phyloP scores from a whole-genome alignment of 78 protist species.

The Dictyostelium firmibasis region DNA sequence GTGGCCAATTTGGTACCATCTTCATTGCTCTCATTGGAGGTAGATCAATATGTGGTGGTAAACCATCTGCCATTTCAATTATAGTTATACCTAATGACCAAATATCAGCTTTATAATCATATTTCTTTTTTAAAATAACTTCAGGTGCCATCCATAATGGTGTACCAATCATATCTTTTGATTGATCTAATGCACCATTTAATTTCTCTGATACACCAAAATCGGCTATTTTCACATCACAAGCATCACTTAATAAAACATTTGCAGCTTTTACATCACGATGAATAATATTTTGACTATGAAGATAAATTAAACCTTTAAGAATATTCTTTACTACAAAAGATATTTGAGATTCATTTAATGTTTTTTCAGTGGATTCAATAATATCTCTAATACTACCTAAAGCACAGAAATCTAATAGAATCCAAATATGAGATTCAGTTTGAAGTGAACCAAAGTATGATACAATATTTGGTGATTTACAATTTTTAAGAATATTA shows the following conservation, averaged over 20 bases:
- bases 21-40: slow-evolving; percentile 87
- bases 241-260: slow-evolving; percentile 82
- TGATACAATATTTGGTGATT: slow-evolving; percentile 66
- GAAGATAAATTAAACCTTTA: slow-evolving; percentile 72
- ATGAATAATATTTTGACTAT: slow-evolving; percentile 65
- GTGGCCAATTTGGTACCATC: slow-evolving; percentile 82
- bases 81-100: slow-evolving; percentile 89
- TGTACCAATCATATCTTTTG: slow-evolving; percentile 76
- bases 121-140: slow-evolving; percentile 77
- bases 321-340: slow-evolving; percentile 63
- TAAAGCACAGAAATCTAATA: slow-evolving; percentile 89
- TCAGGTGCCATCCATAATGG: slow-evolving; percentile 92
- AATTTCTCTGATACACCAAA: slow-evolving; percentile 93
- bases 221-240: slow-evolving; percentile 94
- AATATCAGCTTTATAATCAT: slow-evolving; percentile 84
- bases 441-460: slow-evolving; percentile 72
- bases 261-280: slow-evolving; percentile 91
- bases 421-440: slow-evolving; percentile 79
- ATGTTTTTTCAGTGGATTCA: slow-evolving; percentile 33
- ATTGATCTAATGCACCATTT: slow-evolving; percentile 31
- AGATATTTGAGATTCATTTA: slow-evolving; percentile 77
- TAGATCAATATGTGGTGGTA: slow-evolving; percentile 83
- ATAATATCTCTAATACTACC: slow-evolving; percentile 88
- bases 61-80: slow-evolving; percentile 83
- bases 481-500: slow-evolving; percentile 75